Percentiles rank a stretch among this genome's conserved stretches.
These are phyloP conservation scores for Dentipellis fragilis DNA, from an alignment of 768 basidiomycete genomes.

Conservation along the genomic window DNA sequence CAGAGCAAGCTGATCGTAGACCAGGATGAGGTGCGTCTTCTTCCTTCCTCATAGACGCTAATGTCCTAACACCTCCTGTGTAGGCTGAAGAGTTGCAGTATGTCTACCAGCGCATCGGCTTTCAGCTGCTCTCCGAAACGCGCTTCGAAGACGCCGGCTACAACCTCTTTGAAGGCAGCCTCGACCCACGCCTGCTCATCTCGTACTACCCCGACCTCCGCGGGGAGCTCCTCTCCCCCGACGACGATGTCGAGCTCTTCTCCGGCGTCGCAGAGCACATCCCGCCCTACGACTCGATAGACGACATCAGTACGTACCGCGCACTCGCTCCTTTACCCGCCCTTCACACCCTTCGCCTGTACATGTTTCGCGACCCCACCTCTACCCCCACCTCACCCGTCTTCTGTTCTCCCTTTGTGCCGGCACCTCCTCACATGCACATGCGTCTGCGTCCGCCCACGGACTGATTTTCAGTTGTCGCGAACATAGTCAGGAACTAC, in stretches of 20 bases:
- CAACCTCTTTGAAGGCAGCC: conserved; percentile 65
- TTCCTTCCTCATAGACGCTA: conserved; percentile 3
- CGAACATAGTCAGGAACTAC: conserved; percentile 87
- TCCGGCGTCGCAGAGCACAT: conserved; percentile 66
- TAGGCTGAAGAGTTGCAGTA: conserved; percentile 66
- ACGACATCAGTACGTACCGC: conserved; percentile 74
- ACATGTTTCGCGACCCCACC: background rate
- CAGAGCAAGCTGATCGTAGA: conserved; percentile 42
- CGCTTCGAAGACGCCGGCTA: conserved; percentile 77
- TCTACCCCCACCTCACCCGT: conserved; percentile 10
- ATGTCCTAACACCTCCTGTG: background rate
- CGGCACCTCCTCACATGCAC: conserved; percentile 10
- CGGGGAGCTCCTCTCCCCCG: conserved; percentile 44
- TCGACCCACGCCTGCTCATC: conserved; percentile 78
- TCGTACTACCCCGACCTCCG: conserved; percentile 74
- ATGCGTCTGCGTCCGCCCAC: conserved; percentile 26
- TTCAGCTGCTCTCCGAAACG: conserved; percentile 68
- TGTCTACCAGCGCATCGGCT: conserved; percentile 75
- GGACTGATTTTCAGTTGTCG: conserved; percentile 74
- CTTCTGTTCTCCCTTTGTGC: conserved; percentile 16
- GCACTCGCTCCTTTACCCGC: background rate
- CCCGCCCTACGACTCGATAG: conserved; percentile 57
- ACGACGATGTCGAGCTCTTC: conserved; percentile 59
- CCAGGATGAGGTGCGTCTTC: conserved; percentile 38
- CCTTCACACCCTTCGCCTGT: background rate